A percentile compares a stretch with the other conserved stretches of the same genome.
Conservation (phyloP, 2,329 filamentous ascomycete genomes). For the Trichoderma sp. region DNA sequence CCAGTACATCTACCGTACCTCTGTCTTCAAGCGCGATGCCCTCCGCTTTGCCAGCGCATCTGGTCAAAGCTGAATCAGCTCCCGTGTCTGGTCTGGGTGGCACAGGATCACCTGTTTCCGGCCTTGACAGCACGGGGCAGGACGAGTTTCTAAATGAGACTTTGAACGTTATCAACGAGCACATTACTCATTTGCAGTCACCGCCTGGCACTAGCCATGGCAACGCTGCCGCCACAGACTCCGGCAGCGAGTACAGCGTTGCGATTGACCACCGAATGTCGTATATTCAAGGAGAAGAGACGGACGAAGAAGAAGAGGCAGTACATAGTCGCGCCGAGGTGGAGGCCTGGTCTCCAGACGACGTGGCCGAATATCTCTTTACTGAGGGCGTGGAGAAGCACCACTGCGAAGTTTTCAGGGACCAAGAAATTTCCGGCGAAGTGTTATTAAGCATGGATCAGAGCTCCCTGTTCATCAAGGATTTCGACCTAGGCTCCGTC, state of each 20-base stretch:
- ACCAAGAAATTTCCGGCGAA: conserved; percentile 95
- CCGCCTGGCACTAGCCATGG: conserved; percentile 54
- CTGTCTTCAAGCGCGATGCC: conserved; percentile 35
- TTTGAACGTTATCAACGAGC: conserved; percentile 93
- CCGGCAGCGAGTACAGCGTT: conserved; percentile 87
- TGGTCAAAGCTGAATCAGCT: conserved; percentile 39
- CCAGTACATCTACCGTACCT: conserved; percentile 32
- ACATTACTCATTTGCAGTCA: conserved; percentile 81
- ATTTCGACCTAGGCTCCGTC: conserved; percentile 90
- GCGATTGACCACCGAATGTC: conserved; percentile 76
- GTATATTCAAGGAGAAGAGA: conserved; percentile 92
- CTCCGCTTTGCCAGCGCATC: conserved; percentile 49
- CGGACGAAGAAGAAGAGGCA: conserved; percentile 86
- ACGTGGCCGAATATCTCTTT: conserved; percentile 88
- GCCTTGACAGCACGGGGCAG: conserved; percentile 43
- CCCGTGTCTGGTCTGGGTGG: conserved; percentile 32
- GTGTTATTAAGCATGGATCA: conserved; percentile 94
- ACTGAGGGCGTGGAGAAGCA: conserved; percentile 80
- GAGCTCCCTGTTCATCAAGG: conserved; percentile 91
- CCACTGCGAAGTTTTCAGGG: conserved; percentile 91
- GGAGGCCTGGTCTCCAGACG: conserved; percentile 72
- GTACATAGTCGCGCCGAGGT: conserved; percentile 73
- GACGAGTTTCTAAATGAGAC: conserved; percentile 89
- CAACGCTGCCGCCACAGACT: conserved; percentile 65
- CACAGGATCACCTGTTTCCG: conserved; percentile 35